Base-by-base conservation (phyloP, 768 basidiomycete genomes). In the Phanerochaete carnosa region DNA sequence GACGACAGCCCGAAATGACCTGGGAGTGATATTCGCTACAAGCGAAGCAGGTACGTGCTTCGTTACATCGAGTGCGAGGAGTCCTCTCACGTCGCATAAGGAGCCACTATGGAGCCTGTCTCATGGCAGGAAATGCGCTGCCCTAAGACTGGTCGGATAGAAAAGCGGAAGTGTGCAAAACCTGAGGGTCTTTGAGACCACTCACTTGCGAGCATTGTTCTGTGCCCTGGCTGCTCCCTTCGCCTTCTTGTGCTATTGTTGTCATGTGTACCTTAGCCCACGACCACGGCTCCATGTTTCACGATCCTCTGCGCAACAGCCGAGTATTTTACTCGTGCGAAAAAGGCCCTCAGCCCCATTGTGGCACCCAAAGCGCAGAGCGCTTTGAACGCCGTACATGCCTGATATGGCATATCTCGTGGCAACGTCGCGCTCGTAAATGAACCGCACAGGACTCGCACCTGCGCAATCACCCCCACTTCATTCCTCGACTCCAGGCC, bases 51-150 rank as follows among this genome's bases (percentile, higher is more conserved):
- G 92, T 85, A 68, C 66, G 80, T 76, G 53, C 28, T 32, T 57
- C 11, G 7, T 26, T 2, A 23, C 19, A 5, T 26, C n/a, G 16
- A 9, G 28, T 19, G 22, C 26, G 13, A 19, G 25, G 6, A 26
- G 3, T 5, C 6, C 5, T 49, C 47, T 49, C 11, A 43, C 13
- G 47, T 13, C 22, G 8, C n/a, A 8, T 32, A 66, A 92, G 91
- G 92, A 57, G 86, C 83, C 11, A 89, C 89, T 25, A 87, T 95
- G 83, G 86, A 90, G 59, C 89, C 93, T 0, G 83, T 92, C 15
- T 92, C 90, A 1, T 95, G 93, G 93, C 86, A 91, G 74, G 90
- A 90, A 72, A 95, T 95, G 93, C 83, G 90, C 23, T 94, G 92
- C 70, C 85, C 90, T 22, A 86, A 85, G 70, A 93, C 92, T 16